A percentile compares a stretch with the other conserved stretches of the same genome.
These are phyloP conservation scores for Acanthamoeba royreba DNA, from an alignment of 208 protist species.

Conservation along the genomic window DNA sequence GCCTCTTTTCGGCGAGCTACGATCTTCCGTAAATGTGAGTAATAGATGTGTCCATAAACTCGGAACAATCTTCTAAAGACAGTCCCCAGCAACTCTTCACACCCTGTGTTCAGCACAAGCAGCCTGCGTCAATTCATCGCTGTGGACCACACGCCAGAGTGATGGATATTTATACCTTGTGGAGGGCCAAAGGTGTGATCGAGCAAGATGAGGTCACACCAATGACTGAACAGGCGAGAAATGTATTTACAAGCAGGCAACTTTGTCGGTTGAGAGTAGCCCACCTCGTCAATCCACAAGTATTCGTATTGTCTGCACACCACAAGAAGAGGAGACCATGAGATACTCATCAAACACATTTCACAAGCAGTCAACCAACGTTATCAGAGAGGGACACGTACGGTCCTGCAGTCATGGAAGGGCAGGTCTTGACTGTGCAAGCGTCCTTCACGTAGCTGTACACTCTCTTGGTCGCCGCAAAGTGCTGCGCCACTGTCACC, in stretches of 20 bases:
- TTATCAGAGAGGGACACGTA: not conserved
- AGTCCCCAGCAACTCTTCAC: not conserved
- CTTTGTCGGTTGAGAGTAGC: not conserved
- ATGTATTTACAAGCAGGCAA: constrained; percentile 29
- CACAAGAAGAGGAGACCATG: constrained; percentile 64
- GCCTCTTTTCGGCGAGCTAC: not conserved
- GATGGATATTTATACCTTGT: not conserved
- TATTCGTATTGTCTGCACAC: constrained; percentile 17
- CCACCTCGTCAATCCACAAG: constrained; percentile 18
- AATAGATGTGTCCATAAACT: constrained; percentile 37
- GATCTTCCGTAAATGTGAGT: constrained; percentile 12
- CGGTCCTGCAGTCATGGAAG: constrained; percentile 45
- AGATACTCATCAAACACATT: not conserved
- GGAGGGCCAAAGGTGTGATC: constrained; percentile 44
- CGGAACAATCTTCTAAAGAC: constrained; percentile 18
- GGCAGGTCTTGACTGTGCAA: constrained; percentile 26
- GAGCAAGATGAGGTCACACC: constrained; percentile 48
- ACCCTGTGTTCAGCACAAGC: not conserved
- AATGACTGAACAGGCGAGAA: not conserved
- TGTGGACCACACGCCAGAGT: not conserved
- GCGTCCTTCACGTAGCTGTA: not conserved
- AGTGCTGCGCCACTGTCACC: not conserved
- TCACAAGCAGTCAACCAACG: too few relatives aligned
- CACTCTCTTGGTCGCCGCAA: not conserved
- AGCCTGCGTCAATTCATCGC: not conserved